Percentiles rank a stretch among this genome's conserved stretches.
These are phyloP conservation scores for Graphium sp. DNA, from an alignment of 2,329 filamentous ascomycete species.

Conservation along the genomic window DNA sequence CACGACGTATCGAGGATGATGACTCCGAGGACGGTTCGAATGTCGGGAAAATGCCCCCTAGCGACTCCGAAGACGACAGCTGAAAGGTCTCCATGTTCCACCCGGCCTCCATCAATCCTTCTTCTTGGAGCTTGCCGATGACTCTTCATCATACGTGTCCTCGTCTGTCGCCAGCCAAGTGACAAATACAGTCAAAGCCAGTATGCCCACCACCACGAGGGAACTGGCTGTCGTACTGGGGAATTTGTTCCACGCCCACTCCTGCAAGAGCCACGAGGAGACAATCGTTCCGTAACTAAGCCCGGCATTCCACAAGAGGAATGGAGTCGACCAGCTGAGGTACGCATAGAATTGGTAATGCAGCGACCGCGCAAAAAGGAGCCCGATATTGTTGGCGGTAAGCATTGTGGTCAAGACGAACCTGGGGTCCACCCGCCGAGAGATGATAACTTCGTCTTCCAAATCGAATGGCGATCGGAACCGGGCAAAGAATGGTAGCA, in stretches of 20 bases:
- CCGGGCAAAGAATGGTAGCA: constrained; percentile 27
- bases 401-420: constrained; percentile 67
- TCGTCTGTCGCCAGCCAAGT: constrained; percentile 3
- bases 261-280: constrained; percentile 58
- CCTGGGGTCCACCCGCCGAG: constrained; percentile 43
- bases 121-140: constrained; percentile 10
- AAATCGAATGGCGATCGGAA: constrained; percentile 25
- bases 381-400: constrained; percentile 58
- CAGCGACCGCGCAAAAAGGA: constrained; percentile 73
- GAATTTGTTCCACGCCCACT: constrained; percentile 89
- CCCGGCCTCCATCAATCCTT: constrained; percentile 11
- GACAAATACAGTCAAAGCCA: constrained; percentile 39
- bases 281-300: constrained; percentile 51
- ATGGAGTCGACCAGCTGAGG: constrained; percentile 77
- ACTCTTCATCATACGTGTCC: constrained; percentile 9
- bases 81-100: constrained; percentile 8
- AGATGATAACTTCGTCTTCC: constrained; percentile 38
- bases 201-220: constrained; percentile 47
- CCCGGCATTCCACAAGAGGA: constrained; percentile 66
- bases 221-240: constrained; percentile 52
- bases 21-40: constrained; percentile 63
- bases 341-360: constrained; percentile 96
- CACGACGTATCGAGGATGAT: constrained; percentile 14
- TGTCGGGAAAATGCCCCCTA: constrained; percentile 72
- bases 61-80: constrained; percentile 55